Evolutionary conservation across 805 yeast genomes (phyloP).

Genomic region (Candida andamanensis): DNA sequence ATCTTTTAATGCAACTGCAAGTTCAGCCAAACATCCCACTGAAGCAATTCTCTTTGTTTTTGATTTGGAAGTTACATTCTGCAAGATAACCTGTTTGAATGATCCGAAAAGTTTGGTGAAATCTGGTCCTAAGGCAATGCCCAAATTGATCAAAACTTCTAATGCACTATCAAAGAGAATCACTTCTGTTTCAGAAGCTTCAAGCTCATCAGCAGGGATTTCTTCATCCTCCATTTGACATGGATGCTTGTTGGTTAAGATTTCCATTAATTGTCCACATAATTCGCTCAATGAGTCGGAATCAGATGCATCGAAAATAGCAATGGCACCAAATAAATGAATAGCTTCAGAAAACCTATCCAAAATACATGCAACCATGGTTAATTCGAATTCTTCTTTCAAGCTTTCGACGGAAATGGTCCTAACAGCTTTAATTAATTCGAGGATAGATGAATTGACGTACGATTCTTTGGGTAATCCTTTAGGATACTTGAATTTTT

Average conservation of each 20-base stretch:
- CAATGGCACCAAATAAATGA: conserved; percentile 66
- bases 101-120: conserved; percentile 68
- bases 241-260: conserved; percentile 77
- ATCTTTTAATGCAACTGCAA: conserved; percentile 67
- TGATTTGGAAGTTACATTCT: conserved; percentile 53
- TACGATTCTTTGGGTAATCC: conserved; percentile 60
- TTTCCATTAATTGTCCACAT: conserved; percentile 63
- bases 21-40: conserved; percentile 88
- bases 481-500: conserved; percentile 47
- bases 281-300: conserved; percentile 53
- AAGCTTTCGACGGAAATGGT: conserved; percentile 56
- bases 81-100: conserved; percentile 59
- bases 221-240: conserved; percentile 71
- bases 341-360: conserved; percentile 68
- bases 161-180: conserved; percentile 77
- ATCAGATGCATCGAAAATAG: conserved; percentile 57
- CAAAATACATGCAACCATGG: conserved; percentile 74
- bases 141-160: conserved; percentile 76
- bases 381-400: conserved; percentile 76
- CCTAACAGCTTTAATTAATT: conserved; percentile 64
- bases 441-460: conserved; percentile 52
- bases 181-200: conserved; percentile 47
- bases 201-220: conserved; percentile 56
- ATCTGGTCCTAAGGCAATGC: conserved; percentile 73
- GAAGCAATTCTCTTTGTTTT: conserved; percentile 73